These are phyloP conservation scores for Teunomyces atbi DNA, from an alignment of 805 yeast species.

Conservation along the genomic window DNA sequence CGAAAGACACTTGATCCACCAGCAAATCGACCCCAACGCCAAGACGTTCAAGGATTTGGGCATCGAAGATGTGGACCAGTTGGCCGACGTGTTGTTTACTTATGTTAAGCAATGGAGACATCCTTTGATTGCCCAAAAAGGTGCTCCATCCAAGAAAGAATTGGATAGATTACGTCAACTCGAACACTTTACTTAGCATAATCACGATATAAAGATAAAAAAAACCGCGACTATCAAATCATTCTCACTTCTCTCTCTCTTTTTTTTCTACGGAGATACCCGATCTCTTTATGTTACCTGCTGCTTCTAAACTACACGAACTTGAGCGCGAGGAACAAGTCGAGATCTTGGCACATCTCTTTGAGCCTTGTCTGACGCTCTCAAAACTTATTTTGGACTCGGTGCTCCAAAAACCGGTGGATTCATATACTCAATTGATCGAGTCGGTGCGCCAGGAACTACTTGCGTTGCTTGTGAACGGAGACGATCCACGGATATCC, in stretches of 20 bases:
- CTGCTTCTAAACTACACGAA: not conserved
- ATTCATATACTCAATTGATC: constrained; percentile 38
- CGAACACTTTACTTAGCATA: constrained; percentile 38
- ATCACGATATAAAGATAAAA: not conserved
- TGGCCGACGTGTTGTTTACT: constrained; percentile 47
- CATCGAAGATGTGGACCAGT: constrained; percentile 40
- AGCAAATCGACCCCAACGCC: constrained; percentile 58
- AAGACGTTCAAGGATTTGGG: constrained; percentile 70
- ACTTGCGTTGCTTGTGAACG: constrained; percentile 23
- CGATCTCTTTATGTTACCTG: constrained; percentile 4
- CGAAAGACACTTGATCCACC: constrained; percentile 70
- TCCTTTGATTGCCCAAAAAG: constrained; percentile 47
- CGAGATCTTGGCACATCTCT: constrained; percentile 52
- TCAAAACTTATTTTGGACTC: constrained; percentile 31
- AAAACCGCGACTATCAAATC: not conserved
- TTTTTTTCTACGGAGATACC: constrained; percentile 1
- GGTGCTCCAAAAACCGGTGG: constrained; percentile 13
- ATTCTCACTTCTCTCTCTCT: not conserved
- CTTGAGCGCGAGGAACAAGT: constrained; percentile 26
- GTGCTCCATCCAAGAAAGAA: constrained; percentile 41
- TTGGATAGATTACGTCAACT: constrained; percentile 42
- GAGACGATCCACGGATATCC: constrained; percentile 24
- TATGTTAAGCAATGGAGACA: constrained; percentile 51
- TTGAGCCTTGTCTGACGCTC: constrained; percentile 60
- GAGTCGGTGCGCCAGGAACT: constrained; percentile 43